These are phyloP conservation scores for Alternaria sp. DNA, from an alignment of 2,329 filamentous ascomycete species.

Conservation along the genomic window DNA sequence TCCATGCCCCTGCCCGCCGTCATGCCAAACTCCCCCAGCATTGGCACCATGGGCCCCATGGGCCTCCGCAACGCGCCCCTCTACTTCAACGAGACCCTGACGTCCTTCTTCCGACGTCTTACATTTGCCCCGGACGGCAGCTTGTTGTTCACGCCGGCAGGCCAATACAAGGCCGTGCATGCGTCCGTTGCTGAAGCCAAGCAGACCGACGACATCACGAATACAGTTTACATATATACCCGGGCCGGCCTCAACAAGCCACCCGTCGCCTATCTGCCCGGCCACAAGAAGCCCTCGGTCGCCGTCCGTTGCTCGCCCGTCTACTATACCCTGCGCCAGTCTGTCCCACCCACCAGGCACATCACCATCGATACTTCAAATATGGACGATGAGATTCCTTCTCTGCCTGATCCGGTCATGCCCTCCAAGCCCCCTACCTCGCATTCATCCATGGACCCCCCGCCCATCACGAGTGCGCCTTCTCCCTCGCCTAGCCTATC, in stretches of 20 bases:
- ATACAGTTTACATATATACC: constrained; percentile 98
- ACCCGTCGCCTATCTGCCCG: constrained; percentile 90
- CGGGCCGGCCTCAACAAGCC: constrained; percentile 95
- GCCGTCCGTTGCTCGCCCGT: constrained; percentile 93
- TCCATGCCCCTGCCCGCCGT: constrained; percentile 94
- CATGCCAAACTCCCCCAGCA: constrained; percentile 91
- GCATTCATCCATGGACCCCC: constrained; percentile 79
- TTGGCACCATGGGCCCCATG: constrained; percentile 57
- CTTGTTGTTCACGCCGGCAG: constrained; percentile 89
- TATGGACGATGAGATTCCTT: constrained; percentile 79
- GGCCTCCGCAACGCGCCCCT: constrained; percentile 81
- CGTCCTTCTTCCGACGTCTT: constrained; percentile 92
- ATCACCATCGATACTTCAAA: constrained; percentile 96
- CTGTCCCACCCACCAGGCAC: constrained; percentile 73
- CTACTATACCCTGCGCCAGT: constrained; percentile 79
- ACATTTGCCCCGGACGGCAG: constrained; percentile 96
- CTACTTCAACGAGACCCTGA: constrained; percentile 95
- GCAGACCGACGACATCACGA: constrained; percentile 82
- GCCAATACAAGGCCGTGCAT: constrained; percentile 87
- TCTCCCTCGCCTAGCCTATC: constrained; percentile 57
- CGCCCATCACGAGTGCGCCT: constrained; percentile 66
- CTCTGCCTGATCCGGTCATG: constrained; percentile 81
- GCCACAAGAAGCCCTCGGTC: constrained; percentile 97
- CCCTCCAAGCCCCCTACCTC: constrained; percentile 63
- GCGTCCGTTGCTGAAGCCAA: constrained; percentile 71